Percentiles rank a stretch among this genome's conserved stretches.
These are phyloP conservation scores for Trypethelium eluteriae DNA, from an alignment of 495 filamentous ascomycete species.

Conservation along the genomic window DNA sequence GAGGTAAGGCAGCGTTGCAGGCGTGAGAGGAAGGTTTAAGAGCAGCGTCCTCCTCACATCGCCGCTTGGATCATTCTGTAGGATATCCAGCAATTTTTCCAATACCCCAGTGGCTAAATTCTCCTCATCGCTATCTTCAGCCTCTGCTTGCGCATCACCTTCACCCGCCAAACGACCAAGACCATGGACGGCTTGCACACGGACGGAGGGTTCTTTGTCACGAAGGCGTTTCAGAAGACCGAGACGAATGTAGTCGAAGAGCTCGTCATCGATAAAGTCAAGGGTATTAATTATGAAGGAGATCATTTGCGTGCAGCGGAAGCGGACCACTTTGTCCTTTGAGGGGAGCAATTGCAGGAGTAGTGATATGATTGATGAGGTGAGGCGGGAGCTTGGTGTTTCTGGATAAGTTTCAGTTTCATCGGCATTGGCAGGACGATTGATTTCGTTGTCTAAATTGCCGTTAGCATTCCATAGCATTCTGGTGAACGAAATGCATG, in stretches of 20 bases:
- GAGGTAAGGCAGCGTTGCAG: conserved; percentile 77
- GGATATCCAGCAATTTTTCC: conserved; percentile 76
- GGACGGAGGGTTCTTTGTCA: conserved; percentile 86
- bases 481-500: background rate
- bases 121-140: conserved; percentile 53
- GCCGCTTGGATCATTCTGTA: conserved; percentile 90
- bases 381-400: conserved; percentile 73
- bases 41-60: conserved; percentile 85
- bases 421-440: conserved; percentile 40
- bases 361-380: conserved; percentile 59
- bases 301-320: conserved; percentile 80
- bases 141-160: conserved; percentile 48
- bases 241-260: conserved; percentile 70
- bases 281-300: conserved; percentile 84
- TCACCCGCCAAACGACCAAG: conserved; percentile 78
- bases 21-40: conserved; percentile 75
- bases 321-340: conserved; percentile 89
- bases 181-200: conserved; percentile 88
- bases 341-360: conserved; percentile 62
- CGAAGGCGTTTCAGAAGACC: conserved; percentile 74
- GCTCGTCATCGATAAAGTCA: conserved; percentile 78
- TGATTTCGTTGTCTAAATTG: conserved; percentile 43
- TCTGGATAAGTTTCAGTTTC: conserved; percentile 60
- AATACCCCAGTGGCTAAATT: conserved; percentile 51
- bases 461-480: conserved; percentile 14